These are phyloP conservation scores for Kewa caespitosa DNA, from an alignment of 179 eudicot species.

Conservation along the genomic window DNA sequence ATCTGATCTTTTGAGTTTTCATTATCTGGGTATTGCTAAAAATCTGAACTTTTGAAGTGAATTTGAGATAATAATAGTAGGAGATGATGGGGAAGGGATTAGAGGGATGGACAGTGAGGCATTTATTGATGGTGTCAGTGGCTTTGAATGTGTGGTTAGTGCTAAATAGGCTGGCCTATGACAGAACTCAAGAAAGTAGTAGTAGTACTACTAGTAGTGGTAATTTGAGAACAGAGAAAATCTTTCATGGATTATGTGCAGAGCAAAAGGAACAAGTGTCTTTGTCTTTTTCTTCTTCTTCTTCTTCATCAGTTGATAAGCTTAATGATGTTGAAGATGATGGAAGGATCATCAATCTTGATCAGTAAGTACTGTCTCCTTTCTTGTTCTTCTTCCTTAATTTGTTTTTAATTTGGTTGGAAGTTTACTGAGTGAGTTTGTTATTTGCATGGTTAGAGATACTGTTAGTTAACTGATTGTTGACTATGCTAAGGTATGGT, in stretches of 20 bases:
- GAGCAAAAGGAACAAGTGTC: conserved; percentile 21
- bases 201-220: too few species aligned
- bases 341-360: conserved; percentile 49
- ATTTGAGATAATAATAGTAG: neutral
- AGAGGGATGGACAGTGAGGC: conserved; percentile 36
- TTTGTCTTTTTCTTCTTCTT: conserved; percentile 21
- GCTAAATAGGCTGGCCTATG: conserved; percentile 38
- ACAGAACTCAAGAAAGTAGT: too few species aligned
- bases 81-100: conserved; percentile 37
- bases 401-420: neutral
- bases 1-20: conserved; percentile 1
- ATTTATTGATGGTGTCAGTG: conserved; percentile 51
- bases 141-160: conserved; percentile 59
- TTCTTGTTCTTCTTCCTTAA: neutral
- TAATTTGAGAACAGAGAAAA: conserved; percentile 32
- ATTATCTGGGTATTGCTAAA: conserved; percentile 30
- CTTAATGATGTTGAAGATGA: conserved; percentile 26
- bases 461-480: conserved; percentile 11
- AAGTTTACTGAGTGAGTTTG: neutral
- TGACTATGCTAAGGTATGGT: neutral
- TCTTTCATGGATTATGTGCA: conserved; percentile 37
- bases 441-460: conserved; percentile 22
- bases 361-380: conserved; percentile 73
- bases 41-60: neutral
- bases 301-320: conserved; percentile 11